Percentiles rank a stretch among this genome's conserved stretches.
Evolutionary conservation across 2,329 filamentous ascomycete species (phyloP).

Genomic region (Xenoacremonium recifei): DNA sequence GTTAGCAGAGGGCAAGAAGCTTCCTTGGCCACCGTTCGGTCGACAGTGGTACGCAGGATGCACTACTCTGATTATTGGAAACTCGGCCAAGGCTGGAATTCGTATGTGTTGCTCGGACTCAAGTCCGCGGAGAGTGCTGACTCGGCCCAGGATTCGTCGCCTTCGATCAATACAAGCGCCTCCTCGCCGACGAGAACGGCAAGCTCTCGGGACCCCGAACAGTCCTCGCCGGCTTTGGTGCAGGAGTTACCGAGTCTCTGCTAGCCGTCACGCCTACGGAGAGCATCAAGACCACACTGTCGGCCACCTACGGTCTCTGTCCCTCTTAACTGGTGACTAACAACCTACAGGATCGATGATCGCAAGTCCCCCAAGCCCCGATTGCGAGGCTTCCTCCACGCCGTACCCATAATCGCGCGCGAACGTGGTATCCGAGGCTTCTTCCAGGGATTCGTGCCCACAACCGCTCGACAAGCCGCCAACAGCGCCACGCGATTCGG

Average conservation of each 20-base stretch:
- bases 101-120: constrained; percentile 52
- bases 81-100: constrained; percentile 94
- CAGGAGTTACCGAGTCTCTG: constrained; percentile 89
- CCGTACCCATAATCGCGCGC: constrained; percentile 79
- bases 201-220: constrained; percentile 88
- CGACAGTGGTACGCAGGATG: constrained; percentile 96
- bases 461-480: constrained; percentile 89
- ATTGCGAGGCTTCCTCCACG: constrained; percentile 89
- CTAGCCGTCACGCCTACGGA: constrained; percentile 95
- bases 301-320: constrained; percentile 7
- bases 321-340: constrained; percentile 1
- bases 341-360: constrained; percentile 76
- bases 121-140: constrained; percentile 4
- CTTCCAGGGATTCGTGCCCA: constrained; percentile 95
- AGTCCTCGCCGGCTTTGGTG: constrained; percentile 90
- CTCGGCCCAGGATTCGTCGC: constrained; percentile 67
- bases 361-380: constrained; percentile 82
- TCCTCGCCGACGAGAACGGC: constrained; percentile 80
- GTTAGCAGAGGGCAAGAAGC: constrained; percentile 77
- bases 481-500: constrained; percentile 92
- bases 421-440: constrained; percentile 89
- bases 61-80: constrained; percentile 94
- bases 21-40: constrained; percentile 93
- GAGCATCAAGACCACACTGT: constrained; percentile 96
- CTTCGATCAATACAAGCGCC: constrained; percentile 88